phyloP scores from a whole-genome alignment of 805 yeast species.

The Teunomyces atbi region DNA sequence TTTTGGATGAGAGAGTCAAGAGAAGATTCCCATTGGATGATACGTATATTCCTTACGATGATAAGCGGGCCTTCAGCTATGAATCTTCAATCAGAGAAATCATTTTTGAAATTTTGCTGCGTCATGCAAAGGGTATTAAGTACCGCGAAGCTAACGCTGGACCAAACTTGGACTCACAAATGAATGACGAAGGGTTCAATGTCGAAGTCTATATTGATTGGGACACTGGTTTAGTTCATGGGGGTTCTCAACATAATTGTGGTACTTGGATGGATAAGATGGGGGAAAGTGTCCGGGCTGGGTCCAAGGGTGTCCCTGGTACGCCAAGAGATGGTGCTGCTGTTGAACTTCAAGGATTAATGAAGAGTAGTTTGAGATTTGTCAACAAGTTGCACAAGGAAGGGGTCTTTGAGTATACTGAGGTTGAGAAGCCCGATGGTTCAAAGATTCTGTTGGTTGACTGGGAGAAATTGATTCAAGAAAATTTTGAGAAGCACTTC shows the following conservation, averaged over 20 bases:
- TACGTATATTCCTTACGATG: conserved; percentile 64
- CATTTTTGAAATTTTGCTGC: conserved; percentile 73
- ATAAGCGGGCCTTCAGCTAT: conserved; percentile 72
- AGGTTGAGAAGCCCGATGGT: conserved; percentile 62
- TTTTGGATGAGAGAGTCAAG: conserved; percentile 68
- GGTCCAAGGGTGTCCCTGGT: conserved; percentile 90
- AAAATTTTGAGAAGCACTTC: conserved; percentile 75
- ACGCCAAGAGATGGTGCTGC: conserved; percentile 99
- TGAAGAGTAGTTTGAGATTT: conserved; percentile 83
- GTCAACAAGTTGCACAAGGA: conserved; percentile 55
- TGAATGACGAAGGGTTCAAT: conserved; percentile 90
- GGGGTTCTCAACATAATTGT: conserved; percentile 90
- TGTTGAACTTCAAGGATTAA: conserved; percentile 82
- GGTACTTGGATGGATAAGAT: conserved; percentile 99
- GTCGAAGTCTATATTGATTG: conserved; percentile 81
- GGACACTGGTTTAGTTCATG: conserved; percentile 82
- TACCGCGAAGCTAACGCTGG: conserved; percentile 97
- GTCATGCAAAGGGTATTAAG: conserved; percentile 86
- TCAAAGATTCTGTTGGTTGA: conserved; percentile 51
- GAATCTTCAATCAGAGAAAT: conserved; percentile 71
- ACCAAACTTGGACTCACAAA: conserved; percentile 78
- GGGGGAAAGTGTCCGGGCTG: conserved; percentile 90
- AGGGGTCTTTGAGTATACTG: conserved; percentile 56
- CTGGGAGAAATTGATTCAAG: conserved; percentile 72
- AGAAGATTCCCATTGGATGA: conserved; percentile 92